A percentile compares a stretch with the other conserved stretches of the same genome.
Conservation (phyloP, 441 rosid genomes). For the Gossypium aridum region DNA sequence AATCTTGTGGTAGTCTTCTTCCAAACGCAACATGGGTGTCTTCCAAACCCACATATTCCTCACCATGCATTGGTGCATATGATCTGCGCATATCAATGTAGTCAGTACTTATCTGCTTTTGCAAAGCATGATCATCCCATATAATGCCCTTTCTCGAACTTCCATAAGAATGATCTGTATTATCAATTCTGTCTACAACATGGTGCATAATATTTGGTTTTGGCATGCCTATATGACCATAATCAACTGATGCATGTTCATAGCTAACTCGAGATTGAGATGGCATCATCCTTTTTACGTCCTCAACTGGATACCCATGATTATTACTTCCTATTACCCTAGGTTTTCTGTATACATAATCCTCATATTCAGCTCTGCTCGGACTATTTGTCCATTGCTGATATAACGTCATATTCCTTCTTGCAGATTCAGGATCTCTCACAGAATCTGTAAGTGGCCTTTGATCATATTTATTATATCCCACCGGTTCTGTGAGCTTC, state of each 20-base stretch:
- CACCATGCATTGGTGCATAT: slow-evolving; percentile 26
- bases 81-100: slow-evolving; percentile 26
- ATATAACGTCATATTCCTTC: slow-evolving; percentile 22
- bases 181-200: slow-evolving; percentile 25
- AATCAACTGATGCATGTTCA: slow-evolving; percentile 25
- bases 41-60: slow-evolving; percentile 30
- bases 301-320: slow-evolving; percentile 29
- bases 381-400: slow-evolving; percentile 25
- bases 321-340: slow-evolving; percentile 24
- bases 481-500: slow-evolving; percentile 28
- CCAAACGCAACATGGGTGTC: slow-evolving; percentile 23
- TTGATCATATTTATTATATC: slow-evolving; percentile 23
- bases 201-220: slow-evolving; percentile 28
- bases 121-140: slow-evolving; percentile 27
- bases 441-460: slow-evolving; percentile 25
- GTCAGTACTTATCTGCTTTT: slow-evolving; percentile 23
- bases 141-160: slow-evolving; percentile 23
- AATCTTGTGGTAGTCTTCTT: slow-evolving; percentile 28
- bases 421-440: slow-evolving; percentile 26
- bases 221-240: slow-evolving; percentile 30
- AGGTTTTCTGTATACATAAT: slow-evolving; percentile 25
- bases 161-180: slow-evolving; percentile 24
- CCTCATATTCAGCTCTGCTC: slow-evolving; percentile 31
- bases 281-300: slow-evolving; percentile 22
- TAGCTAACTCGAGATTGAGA: slow-evolving; percentile 27